Conservation (phyloP, 2,329 filamentous ascomycete species). For the Alternaria conjuncta region DNA sequence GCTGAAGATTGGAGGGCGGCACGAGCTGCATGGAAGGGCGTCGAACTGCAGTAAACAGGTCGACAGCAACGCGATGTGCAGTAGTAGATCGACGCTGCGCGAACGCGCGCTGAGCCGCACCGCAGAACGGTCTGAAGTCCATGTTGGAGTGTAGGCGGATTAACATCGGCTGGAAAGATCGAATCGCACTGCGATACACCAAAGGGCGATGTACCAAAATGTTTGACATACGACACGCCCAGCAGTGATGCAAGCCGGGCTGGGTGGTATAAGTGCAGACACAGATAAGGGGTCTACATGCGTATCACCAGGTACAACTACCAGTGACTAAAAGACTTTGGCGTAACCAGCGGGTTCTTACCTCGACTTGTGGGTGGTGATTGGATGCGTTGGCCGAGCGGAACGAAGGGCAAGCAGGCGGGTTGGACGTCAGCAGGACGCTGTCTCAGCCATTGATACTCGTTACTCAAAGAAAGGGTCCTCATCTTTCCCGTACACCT, state of each 20-base stretch:
- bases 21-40: constrained; percentile 16
- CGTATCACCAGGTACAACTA: background rate
- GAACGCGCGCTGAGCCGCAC: constrained; percentile 14
- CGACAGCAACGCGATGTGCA: constrained; percentile 8
- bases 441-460: background rate
- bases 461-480: background rate
- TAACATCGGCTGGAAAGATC: background rate
- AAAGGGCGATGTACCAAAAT: background rate
- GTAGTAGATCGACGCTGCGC: constrained; percentile 19
- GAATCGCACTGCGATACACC: background rate
- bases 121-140: background rate
- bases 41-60: background rate
- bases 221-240: background rate
- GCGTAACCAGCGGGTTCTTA: background rate
- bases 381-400: background rate
- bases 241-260: background rate
- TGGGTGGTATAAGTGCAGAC: background rate
- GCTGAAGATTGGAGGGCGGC: constrained; percentile 8
- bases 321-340: background rate
- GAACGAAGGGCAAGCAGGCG: constrained; percentile 2
- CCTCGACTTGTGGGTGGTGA: background rate
- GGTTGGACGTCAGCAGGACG: background rate
- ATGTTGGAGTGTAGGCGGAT: background rate
- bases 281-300: background rate
- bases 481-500: background rate